Evolutionary conservation across 306 rosid genomes (phyloP).

Genomic region (Dryas alaskensis): DNA sequence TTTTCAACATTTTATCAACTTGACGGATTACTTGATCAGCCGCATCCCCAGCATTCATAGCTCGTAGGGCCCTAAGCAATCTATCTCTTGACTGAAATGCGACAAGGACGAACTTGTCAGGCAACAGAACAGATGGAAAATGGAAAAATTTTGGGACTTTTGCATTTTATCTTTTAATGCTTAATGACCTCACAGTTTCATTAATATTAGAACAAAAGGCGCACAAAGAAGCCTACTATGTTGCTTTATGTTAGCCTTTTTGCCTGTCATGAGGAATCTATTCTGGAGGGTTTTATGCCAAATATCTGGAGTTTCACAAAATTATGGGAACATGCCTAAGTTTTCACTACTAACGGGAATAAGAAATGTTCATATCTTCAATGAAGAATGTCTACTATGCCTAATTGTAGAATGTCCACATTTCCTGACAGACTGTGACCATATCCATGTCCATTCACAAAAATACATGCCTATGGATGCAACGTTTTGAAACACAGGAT

Average conservation of each 20-base stretch:
- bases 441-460: not conserved
- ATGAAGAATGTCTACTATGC: not conserved
- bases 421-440: not conserved
- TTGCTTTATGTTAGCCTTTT: slow-evolving; percentile 14
- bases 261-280: not conserved
- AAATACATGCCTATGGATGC: not conserved
- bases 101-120: slow-evolving; percentile 30
- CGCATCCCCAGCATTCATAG: slow-evolving; percentile 93
- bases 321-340: not conserved
- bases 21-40: slow-evolving; percentile 94
- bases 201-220: not conserved
- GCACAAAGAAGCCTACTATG: slow-evolving; percentile 9
- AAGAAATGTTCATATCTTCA: not conserved
- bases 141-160: slow-evolving; percentile 14
- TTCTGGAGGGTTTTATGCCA: not conserved
- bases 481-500: too few relatives aligned
- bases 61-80: slow-evolving; percentile 72
- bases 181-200: slow-evolving; percentile 11
- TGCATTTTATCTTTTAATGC: slow-evolving; percentile 13
- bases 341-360: too few relatives aligned
- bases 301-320: not conserved
- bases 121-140: slow-evolving; percentile 20
- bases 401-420: not conserved
- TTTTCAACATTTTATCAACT: slow-evolving; percentile 80
- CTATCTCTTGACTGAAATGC: slow-evolving; percentile 78